These are phyloP conservation scores for Corchorus capsularis DNA, from an alignment of 345 rosid species.

Conservation along the genomic window DNA sequence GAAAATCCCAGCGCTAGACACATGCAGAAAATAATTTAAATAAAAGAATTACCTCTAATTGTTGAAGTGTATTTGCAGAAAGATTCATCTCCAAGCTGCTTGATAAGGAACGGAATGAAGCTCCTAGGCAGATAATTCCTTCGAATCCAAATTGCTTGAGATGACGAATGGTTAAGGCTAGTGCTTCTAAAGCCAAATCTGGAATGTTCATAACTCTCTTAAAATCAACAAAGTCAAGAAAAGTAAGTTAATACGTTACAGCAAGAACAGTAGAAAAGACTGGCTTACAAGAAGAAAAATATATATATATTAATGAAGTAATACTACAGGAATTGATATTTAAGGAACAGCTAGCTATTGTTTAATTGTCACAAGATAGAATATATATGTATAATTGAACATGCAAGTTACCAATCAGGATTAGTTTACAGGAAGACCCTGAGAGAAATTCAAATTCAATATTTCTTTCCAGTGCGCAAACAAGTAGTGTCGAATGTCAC, in stretches of 20 bases:
- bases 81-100: conserved; percentile 78
- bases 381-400: background rate
- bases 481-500: background rate
- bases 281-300: background rate
- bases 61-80: conserved; percentile 87
- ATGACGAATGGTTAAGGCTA: conserved; percentile 68
- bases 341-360: background rate
- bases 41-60: conserved; percentile 66
- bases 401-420: background rate
- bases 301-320: background rate
- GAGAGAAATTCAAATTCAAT: background rate
- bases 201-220: conserved; percentile 86
- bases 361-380: background rate
- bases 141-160: conserved; percentile 93
- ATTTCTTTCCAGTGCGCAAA: background rate
- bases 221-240: conserved; percentile 19
- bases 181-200: conserved; percentile 79
- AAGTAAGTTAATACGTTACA: conserved; percentile 13
- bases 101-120: conserved; percentile 72
- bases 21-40: too few relatives aligned
- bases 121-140: conserved; percentile 68
- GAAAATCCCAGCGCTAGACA: background rate
- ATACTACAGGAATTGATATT: background rate
- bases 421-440: background rate
- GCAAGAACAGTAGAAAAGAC: background rate